A percentile compares a stretch with the other conserved stretches of the same genome.
phyloP scores from a whole-genome alignment of 2,329 filamentous ascomycete species.

The Colletotrichum incanum region DNA sequence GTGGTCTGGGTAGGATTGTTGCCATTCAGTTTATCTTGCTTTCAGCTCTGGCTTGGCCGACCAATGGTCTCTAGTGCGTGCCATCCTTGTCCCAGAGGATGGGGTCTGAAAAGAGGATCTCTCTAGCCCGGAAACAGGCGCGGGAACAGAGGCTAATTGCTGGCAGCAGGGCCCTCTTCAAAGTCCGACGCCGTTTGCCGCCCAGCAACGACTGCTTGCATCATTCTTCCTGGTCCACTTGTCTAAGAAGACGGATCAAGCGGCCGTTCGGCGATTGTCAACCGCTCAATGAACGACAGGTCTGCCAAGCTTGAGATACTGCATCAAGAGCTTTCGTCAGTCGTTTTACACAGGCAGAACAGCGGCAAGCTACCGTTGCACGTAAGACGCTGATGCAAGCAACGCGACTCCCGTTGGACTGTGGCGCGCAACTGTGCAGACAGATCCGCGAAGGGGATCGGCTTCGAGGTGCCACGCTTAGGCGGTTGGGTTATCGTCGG shows the following conservation, averaged over 20 bases:
- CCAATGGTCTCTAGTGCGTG: constrained; percentile 1
- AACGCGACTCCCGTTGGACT: neutral
- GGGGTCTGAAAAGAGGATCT: constrained; percentile 15
- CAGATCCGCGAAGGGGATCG: constrained; percentile 12
- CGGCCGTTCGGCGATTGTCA: neutral
- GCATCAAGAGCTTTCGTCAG: neutral
- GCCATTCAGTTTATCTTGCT: neutral
- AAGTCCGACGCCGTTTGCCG: neutral
- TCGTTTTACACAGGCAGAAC: neutral
- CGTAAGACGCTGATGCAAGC: neutral
- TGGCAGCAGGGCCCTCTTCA: neutral
- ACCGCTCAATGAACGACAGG: neutral
- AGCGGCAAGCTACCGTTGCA: neutral
- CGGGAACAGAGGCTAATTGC: neutral
- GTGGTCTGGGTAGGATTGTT: constrained; percentile 10
- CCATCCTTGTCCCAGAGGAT: constrained; percentile 1
- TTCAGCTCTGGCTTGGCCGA: constrained; percentile 29
- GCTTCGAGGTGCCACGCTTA: neutral
- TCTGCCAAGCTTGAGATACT: neutral
- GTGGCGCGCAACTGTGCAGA: constrained; percentile 12
- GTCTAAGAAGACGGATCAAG: neutral
- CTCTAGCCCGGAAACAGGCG: neutral
- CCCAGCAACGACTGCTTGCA: neutral
- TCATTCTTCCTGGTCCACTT: neutral
- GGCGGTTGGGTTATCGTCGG: constrained; percentile 2